Evolutionary conservation across 805 yeast species (phyloP), one percentile per base, ranked within the genome.

Genomic region (Cephaloascus fragrans): DNA sequence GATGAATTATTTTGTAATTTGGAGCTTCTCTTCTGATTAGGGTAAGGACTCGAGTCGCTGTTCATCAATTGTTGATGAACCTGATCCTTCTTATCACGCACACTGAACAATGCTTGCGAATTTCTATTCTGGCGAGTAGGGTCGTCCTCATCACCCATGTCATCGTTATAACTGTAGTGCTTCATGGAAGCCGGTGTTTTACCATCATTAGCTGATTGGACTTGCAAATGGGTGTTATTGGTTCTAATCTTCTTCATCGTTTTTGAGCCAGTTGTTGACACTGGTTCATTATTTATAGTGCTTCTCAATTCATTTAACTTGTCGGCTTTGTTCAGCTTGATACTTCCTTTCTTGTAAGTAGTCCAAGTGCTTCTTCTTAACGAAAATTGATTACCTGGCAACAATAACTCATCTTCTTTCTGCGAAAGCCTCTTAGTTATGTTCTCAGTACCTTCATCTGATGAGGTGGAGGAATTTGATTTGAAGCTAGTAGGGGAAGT

Each of bases 241-340:
- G 28, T 8, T n/a, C n/a, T n/a, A 23, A 12, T 6, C 12, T 10
- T 10, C 16, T 32, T 32, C 4, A 19, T 15, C 4, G 34, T 4
- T 4, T n/a, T 16, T 16, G 18, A 14, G 10, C 19, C 18, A 15
- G 16, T 18, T 32, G 34, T 14, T 16, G 18, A 32, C 3, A 19
- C 34, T 14, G 34, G 16, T 4, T 12, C 18, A 16, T 19, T 15
- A 16, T 32, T 18, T 14, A 15, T 18, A 18, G 4, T 15, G 10
- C 10, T 32, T 34, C 59, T 38, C 17, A 54, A 44, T 26, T 48
- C 53, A 14, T 49, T 47, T 18, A 54, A 43, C 36, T 46, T 51
- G 4, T 44, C 52, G 4, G 56, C 52, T 35, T 51, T 53, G 23
- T 20, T 42, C 18, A 38, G 42, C 32, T 53, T 31, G 15, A 31